phyloP scores from a whole-genome alignment of 1,284 basidiomycete genomes.

The Butyriboletus regius region DNA sequence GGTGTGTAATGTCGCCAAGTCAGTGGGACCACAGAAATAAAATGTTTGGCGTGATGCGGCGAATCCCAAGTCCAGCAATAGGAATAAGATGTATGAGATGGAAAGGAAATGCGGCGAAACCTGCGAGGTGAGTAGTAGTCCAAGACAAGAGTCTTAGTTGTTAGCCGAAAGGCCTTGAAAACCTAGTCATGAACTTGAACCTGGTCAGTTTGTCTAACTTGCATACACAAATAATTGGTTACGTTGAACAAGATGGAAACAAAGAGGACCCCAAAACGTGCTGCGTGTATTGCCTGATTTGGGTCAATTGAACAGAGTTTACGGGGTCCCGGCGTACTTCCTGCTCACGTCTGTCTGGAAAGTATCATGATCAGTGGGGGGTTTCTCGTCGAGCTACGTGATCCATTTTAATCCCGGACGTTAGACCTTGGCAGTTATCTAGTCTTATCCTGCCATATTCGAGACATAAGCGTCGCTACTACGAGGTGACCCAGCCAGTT shows the following conservation, averaged over 20 bases:
- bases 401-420: neutral
- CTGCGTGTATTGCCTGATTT: neutral
- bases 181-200: slow-evolving; percentile 3
- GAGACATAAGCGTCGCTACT: neutral
- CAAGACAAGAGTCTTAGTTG: slow-evolving; percentile 3
- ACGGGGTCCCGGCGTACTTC: slow-evolving; percentile 8
- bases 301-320: slow-evolving; percentile 16
- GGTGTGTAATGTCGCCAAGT: neutral
- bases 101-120: neutral
- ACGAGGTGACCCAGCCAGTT: neutral
- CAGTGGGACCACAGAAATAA: neutral
- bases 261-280: slow-evolving; percentile 16
- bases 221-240: slow-evolving; percentile 15
- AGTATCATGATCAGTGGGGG: neutral
- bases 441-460: neutral
- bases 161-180: slow-evolving; percentile 1
- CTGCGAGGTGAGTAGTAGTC: neutral
- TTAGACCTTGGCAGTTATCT: neutral
- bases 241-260: slow-evolving; percentile 5
- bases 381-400: neutral
- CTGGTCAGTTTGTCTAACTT: slow-evolving; percentile 13
- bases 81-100: neutral
- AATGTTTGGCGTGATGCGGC: slow-evolving; percentile 1
- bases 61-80: slow-evolving; percentile 9
- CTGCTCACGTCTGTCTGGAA: neutral